Conservation (phyloP, 768 basidiomycete species). For the Infundibulicybe gibba region DNA sequence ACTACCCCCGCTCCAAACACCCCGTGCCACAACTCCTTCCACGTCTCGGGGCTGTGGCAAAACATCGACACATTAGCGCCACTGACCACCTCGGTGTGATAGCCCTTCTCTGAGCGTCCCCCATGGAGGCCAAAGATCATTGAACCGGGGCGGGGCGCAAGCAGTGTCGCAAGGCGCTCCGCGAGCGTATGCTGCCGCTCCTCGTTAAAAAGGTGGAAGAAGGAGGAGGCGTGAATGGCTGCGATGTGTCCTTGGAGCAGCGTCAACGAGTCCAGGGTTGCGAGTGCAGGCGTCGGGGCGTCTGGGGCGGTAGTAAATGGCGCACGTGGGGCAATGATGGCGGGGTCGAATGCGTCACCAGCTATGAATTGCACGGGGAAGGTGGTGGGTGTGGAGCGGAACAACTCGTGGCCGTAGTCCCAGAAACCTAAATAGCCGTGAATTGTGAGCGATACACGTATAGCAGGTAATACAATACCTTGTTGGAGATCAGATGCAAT, state of each 20-base stretch:
- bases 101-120: not conserved
- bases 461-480: slow-evolving; percentile 16
- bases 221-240: slow-evolving; percentile 36
- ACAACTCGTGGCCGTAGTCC: not conserved
- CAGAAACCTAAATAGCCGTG: not conserved
- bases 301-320: not conserved
- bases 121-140: slow-evolving; percentile 3
- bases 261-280: slow-evolving; percentile 26
- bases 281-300: not conserved
- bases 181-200: not conserved
- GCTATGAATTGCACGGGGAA: not conserved
- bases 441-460: not conserved
- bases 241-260: slow-evolving; percentile 35
- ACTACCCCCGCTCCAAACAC: no score
- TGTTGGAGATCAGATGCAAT: slow-evolving; percentile 32
- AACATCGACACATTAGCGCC: not conserved
- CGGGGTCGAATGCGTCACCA: not conserved
- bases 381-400: not conserved
- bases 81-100: not conserved
- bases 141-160: not conserved
- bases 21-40: slow-evolving; percentile 1
- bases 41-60: slow-evolving; percentile 3
- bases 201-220: slow-evolving; percentile 4
- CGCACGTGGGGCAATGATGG: not conserved
- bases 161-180: not conserved